Base-by-base conservation (phyloP, 805 yeast genomes). In the Clavispora phyllophila region DNA sequence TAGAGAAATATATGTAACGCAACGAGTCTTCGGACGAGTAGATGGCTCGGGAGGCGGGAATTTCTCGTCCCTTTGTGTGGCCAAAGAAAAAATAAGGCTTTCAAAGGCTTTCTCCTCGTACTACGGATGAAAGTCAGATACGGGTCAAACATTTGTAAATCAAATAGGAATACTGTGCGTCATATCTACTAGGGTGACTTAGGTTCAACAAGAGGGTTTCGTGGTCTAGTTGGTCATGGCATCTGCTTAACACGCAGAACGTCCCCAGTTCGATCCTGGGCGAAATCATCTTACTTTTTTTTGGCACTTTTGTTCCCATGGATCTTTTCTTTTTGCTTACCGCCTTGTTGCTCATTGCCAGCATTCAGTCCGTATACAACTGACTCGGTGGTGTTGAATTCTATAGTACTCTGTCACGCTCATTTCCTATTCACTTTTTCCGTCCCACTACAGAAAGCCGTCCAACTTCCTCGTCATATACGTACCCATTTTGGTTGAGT, bases 231-330 rank as follows among this genome's bases (percentile, higher is more conserved):
- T 72, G 96, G 96, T 90, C 79, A 89, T 89, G 96, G 96, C 96
- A 87, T 87, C 93, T 89, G 96, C 96, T 87, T 89, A 87, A 90
- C 96, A 89, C 96, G 96, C 96, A 88, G 93, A 87, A 87, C 91
- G 96, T 91, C 97, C 96, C 97, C 96, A 89, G 97, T 91, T 91
- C 97, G 96, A 91, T 88, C 97, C 97, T 90, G 97, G 96, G 96
- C 89, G 87, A 81, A 87, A 85, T 89, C 96, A 89, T 40, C 45
- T 45, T 36, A 17, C 8, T 24, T 26, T 36, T 26, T 39, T 29
- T 37, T 37, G 34, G n/a, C n/a, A n/a, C n/a, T 9, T 12, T 29
- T 29, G n/a, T 9, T n/a, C n/a, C n/a, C n/a, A n/a, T n/a, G n/a
- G n/a, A n/a, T n/a, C n/a, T n/a, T n/a, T n/a, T n/a, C n/a, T n/a